Evolutionary conservation across 495 filamentous ascomycete genomes (phyloP).

Genomic region (Penicillium subrubescens): DNA sequence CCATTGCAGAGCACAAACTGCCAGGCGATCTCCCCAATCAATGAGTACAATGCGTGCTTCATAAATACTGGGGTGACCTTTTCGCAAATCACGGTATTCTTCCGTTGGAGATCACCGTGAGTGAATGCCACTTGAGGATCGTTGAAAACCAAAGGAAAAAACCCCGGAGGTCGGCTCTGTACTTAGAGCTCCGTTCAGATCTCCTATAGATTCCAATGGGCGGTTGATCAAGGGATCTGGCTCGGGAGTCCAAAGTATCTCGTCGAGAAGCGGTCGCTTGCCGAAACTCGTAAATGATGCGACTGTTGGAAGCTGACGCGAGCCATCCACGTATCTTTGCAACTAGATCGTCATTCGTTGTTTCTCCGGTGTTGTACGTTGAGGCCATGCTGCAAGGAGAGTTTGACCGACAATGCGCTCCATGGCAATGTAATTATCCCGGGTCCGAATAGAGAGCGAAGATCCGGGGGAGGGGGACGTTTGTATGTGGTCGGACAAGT

Average conservation of each 20-base stretch:
- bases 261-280: conserved; percentile 33
- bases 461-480: conserved; percentile 35
- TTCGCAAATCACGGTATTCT: conserved; percentile 19
- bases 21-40: conserved; percentile 39
- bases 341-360: conserved; percentile 30
- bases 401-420: conserved; percentile 36
- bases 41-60: conserved; percentile 36
- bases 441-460: conserved; percentile 37
- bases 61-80: conserved; percentile 25
- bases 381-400: conserved; percentile 34
- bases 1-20: too few species aligned
- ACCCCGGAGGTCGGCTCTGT: too few species aligned
- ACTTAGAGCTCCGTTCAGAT: conserved; percentile 35
- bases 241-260: conserved; percentile 33
- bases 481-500: conserved; percentile 34
- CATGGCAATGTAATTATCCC: conserved; percentile 41
- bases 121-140: conserved; percentile 19
- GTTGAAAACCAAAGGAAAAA: conserved; percentile 22
- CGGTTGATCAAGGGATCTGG: conserved; percentile 29
- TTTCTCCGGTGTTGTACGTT: conserved; percentile 31
- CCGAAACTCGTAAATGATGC: conserved; percentile 37
- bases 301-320: conserved; percentile 33
- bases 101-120: conserved; percentile 27
- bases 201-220: conserved; percentile 34
- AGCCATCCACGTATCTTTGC: conserved; percentile 31